Evolutionary conservation across 768 basidiomycete species (phyloP), one percentile per base, ranked within the genome.

Genomic region (Goffeauzyma gilvescens): DNA sequence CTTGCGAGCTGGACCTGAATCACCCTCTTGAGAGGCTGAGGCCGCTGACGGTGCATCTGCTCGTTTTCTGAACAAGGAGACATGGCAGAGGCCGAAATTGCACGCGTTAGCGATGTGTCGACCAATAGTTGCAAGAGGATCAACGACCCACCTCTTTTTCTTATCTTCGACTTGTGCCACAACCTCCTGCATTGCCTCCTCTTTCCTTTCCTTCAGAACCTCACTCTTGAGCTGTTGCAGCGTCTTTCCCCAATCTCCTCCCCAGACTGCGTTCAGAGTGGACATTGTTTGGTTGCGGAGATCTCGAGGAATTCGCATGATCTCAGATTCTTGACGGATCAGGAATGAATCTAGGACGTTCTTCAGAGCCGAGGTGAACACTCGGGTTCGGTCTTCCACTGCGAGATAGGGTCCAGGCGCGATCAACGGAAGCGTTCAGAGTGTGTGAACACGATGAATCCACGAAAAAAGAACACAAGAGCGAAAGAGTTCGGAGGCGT

Each of bases 251-350:
- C 56, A 62, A 27, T 51, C 50, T 2, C 55, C 60, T 2, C 52
- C 58, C 64, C 64, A 65, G 22, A 54, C 43, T 10, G 37, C 41
- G 13, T 55, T 50, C 27, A 65, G 50, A 21, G 63, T 59, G 9
- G 46, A 49, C 32, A 65, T 46, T 6, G 50, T 63, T 53, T 62
- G 49, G 5, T 37, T 44, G 4, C 57, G 45, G 3, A 63, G 31
- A 28, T 59, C 55, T 25, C 51, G 44, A 2, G 64, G 64, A 40
- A 65, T 60, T n/a, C 48, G 40, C 21, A 57, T 26, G 36, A 65
- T 54, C 43, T 62, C 64, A 9, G 59, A 55, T 34, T 55, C 57
- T 48, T 61, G 57, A 6, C 64, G 56, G 13, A 57, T 44, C 12
- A 44, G 17, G 42, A 65, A 63, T 9, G 61, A 57, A 6, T 44